Conservation (phyloP, 2,329 filamentous ascomycete genomes). For the Verticillium zaregamsianum region DNA sequence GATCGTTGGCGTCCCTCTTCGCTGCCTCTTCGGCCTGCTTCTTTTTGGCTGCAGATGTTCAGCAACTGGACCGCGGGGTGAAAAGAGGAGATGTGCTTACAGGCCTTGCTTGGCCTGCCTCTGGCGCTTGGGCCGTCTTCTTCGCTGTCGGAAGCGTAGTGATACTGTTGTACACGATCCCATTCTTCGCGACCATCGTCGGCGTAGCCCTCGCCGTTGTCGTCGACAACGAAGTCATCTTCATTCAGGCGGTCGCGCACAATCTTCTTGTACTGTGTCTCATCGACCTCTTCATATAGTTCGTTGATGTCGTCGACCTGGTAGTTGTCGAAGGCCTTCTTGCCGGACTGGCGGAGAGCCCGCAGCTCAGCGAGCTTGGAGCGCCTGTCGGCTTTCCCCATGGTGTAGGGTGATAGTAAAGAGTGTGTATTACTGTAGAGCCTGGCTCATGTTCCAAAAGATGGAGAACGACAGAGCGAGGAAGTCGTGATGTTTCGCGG, state of each 20-base stretch:
- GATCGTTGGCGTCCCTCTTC: slow-evolving; percentile 81
- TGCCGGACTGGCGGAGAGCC: slow-evolving; percentile 81
- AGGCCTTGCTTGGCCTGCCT: slow-evolving; percentile 46
- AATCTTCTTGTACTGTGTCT: slow-evolving; percentile 95
- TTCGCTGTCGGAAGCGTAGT: slow-evolving; percentile 73
- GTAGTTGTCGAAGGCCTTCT: slow-evolving; percentile 85
- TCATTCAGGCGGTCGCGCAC: slow-evolving; percentile 84
- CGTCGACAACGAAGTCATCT: slow-evolving; percentile 97
- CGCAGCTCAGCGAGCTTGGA: slow-evolving; percentile 71
- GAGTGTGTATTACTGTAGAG: too few relatives aligned
- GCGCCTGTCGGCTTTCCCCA: slow-evolving; percentile 39
- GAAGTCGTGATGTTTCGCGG: not conserved
- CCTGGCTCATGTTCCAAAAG: not conserved
- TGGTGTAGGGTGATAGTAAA: slow-evolving; percentile 17
- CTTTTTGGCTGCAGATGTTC: slow-evolving; percentile 64
- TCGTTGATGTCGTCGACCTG: slow-evolving; percentile 78
- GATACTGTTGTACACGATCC: slow-evolving; percentile 64
- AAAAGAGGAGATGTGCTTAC: slow-evolving; percentile 27
- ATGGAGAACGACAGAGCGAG: not conserved
- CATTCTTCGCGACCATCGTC: slow-evolving; percentile 96
- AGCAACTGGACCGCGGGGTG: not conserved
- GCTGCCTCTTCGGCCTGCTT: slow-evolving; percentile 84
- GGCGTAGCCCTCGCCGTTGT: slow-evolving; percentile 94
- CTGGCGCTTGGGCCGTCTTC: slow-evolving; percentile 43
- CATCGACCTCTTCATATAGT: slow-evolving; percentile 94